Conservation (phyloP, 2,329 filamentous ascomycete species). For the Monilinia aucupariae region DNA sequence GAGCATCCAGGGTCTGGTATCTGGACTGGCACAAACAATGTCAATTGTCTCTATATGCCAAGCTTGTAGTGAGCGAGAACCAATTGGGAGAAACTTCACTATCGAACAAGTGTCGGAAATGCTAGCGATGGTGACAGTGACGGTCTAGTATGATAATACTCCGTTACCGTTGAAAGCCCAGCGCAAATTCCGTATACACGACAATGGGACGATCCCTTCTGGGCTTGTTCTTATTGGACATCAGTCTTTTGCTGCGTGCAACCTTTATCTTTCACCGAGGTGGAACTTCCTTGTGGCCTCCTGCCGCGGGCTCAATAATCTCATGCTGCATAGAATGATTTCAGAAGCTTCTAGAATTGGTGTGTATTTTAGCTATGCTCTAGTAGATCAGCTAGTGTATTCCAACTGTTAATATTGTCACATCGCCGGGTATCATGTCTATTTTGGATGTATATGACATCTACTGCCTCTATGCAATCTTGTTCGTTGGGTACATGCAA, state of each 20-base stretch:
- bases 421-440: not conserved
- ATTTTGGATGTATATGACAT: not conserved
- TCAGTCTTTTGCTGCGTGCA: not conserved
- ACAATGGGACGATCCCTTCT: not conserved
- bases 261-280: not conserved
- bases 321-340: slow-evolving; percentile 1
- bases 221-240: not conserved
- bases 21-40: not conserved
- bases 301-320: not conserved
- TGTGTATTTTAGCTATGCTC: not conserved
- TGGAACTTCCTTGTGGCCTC: not conserved
- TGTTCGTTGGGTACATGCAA: not conserved
- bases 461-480: not conserved
- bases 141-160: not conserved
- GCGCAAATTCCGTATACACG: not conserved
- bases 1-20: not conserved
- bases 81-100: not conserved
- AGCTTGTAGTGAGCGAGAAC: not conserved
- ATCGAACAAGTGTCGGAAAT: not conserved
- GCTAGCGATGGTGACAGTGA: not conserved
- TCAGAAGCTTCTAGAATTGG: slow-evolving; percentile 9
- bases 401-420: not conserved
- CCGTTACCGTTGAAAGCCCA: not conserved
- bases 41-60: not conserved
- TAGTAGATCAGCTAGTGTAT: slow-evolving; percentile 1